Evolutionary conservation across 2,329 filamentous ascomycete species (phyloP), one percentile per base, ranked within the genome.

Genomic region (Fusarium nisikadoi): DNA sequence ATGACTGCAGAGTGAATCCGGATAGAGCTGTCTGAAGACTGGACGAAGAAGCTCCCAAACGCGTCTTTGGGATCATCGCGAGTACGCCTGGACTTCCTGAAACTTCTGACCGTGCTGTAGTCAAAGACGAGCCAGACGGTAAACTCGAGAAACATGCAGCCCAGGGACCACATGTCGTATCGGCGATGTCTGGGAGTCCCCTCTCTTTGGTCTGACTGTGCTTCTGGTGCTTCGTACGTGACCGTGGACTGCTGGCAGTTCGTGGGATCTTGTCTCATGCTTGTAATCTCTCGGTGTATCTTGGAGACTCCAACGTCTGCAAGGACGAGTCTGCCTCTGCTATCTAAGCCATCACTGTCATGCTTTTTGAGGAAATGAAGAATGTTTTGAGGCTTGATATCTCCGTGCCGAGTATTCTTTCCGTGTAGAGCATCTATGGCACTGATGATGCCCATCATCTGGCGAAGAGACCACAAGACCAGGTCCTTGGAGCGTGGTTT

Each of bases 371-470:
- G 53, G 39, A 74, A 74, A 19, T 65, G 54, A 5, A 74, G 68
- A 6, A 74, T 70, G 10, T 74, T 74, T 14, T 72, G 58, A 1
- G 72, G 72, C 16, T 74, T 74, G 12, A 74, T 68, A 29, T 74
- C 72, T 8, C 72, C 72, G 27, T 74, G 72, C 10, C 71, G 67
- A 4, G 54, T 59, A 35, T 60, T 73, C 9, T 20, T 25, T 3
- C 23, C 20, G 19, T 74, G 70, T 2, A 74, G 33, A 8, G 68
- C 71, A 1, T 49, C 29, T 20, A 74, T 55, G 1, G 60, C 70
- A 27, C 57, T 55, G 4, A 41, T 47, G 4, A 74, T 54, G 1
- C 71, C 71, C 3, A 68, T 58, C 41, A 74, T 74, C 47, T 74
- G 71, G 6, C 27, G 25, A 16, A 74, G 50, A 11, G 63, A 62